phyloP scores from a whole-genome alignment of 1,139 yeast species.

The Yamadazyma dushanensis region DNA sequence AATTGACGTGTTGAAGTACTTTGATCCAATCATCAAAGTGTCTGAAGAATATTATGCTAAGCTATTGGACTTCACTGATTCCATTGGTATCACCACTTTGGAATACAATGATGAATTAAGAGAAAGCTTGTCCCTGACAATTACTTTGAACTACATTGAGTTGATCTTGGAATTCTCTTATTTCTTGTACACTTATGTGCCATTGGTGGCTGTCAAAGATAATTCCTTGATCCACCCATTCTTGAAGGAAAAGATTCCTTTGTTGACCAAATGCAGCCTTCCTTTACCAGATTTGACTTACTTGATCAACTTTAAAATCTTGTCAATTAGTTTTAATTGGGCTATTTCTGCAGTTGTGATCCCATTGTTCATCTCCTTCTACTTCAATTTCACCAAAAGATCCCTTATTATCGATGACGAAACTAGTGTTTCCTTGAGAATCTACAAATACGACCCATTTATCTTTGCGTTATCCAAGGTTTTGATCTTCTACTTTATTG shows the following conservation, averaged over 20 bases:
- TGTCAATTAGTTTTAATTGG: slow-evolving; percentile 44
- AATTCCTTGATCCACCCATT: slow-evolving; percentile 40
- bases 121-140: slow-evolving; percentile 49
- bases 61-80: slow-evolving; percentile 38
- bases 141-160: slow-evolving; percentile 46
- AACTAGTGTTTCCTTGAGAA: slow-evolving; percentile 32
- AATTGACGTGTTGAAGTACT: slow-evolving; percentile 35
- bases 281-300: slow-evolving; percentile 39
- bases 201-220: slow-evolving; percentile 39
- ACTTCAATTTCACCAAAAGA: slow-evolving; percentile 54
- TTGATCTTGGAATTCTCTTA: slow-evolving; percentile 37
- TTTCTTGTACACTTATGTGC: slow-evolving; percentile 36
- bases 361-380: slow-evolving; percentile 51
- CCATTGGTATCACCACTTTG: slow-evolving; percentile 39
- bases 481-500: slow-evolving; percentile 44
- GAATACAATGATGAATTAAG: slow-evolving; percentile 47
- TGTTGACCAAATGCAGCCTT: slow-evolving; percentile 22
- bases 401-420: slow-evolving; percentile 43
- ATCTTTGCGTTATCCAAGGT: slow-evolving; percentile 54
- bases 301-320: slow-evolving; percentile 28
- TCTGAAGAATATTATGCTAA: slow-evolving; percentile 29
- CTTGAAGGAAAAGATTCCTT: slow-evolving; percentile 35
- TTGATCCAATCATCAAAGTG: slow-evolving; percentile 39
- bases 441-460: slow-evolving; percentile 55
- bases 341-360: slow-evolving; percentile 34